Conservation (phyloP, 495 filamentous ascomycete genomes). For the Penicillium lividum region DNA sequence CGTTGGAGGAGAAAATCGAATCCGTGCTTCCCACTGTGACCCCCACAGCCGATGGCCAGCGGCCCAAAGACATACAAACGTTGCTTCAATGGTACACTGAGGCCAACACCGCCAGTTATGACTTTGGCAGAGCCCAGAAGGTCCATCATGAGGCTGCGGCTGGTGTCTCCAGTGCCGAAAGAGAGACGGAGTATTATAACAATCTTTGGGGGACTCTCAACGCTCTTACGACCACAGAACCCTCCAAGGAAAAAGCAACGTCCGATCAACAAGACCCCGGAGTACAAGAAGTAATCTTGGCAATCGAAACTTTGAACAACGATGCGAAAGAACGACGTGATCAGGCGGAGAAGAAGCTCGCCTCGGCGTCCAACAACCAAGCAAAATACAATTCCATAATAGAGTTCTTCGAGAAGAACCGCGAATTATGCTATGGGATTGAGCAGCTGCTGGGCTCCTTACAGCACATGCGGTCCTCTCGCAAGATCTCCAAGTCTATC, state of each 20-base stretch:
- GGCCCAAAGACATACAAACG: constrained; percentile 1
- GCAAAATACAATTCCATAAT: constrained; percentile 1
- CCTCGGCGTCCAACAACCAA: neutral
- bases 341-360: neutral
- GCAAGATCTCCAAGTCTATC: constrained; percentile 33
- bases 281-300: neutral
- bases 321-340: neutral
- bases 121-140: constrained; percentile 1
- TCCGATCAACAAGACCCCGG: neutral
- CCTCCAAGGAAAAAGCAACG: neutral
- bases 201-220: constrained; percentile 1
- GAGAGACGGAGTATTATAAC: constrained; percentile 6
- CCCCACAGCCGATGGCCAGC: neutral
- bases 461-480: constrained; percentile 39
- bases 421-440: constrained; percentile 31
- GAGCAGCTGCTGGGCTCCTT: constrained; percentile 36
- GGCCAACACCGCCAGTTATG: constrained; percentile 5
- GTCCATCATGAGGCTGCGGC: constrained; percentile 3
- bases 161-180: neutral
- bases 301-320: neutral
- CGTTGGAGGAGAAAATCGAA: neutral
- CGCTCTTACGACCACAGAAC: neutral
- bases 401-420: constrained; percentile 12
- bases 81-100: constrained; percentile 9
- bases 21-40: neutral